Conservation (phyloP, 768 basidiomycete genomes). For the Boletus vermiculosoides region DNA sequence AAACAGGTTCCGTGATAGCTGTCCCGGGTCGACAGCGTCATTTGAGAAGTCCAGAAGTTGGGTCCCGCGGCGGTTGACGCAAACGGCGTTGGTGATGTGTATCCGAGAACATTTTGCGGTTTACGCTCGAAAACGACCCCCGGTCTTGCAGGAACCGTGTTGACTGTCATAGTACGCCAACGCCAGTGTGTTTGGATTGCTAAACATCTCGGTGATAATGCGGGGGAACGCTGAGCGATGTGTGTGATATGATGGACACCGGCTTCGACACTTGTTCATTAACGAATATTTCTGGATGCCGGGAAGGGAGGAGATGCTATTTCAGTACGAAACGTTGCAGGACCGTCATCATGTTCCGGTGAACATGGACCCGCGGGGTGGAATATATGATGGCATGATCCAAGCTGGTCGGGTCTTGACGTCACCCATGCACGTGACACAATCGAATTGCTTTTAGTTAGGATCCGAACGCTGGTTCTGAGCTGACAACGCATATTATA, state of each 20-base stretch:
- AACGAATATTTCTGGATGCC: background rate
- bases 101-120: too few species aligned
- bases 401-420: background rate
- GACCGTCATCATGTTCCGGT: background rate
- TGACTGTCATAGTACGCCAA: too few species aligned
- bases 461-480: background rate
- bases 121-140: background rate
- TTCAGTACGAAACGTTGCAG: background rate
- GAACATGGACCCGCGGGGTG: conserved; percentile 4
- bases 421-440: background rate
- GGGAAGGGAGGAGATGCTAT: background rate
- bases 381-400: background rate
- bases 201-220: background rate
- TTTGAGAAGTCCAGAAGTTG: background rate
- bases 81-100: background rate
- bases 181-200: background rate
- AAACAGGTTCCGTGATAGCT: background rate
- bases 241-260: background rate
- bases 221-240: background rate
- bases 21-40: background rate
- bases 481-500: background rate
- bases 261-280: background rate
- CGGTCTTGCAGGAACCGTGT: background rate
- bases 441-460: background rate
- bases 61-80: background rate